A percentile compares a stretch with the other conserved stretches of the same genome.
These are phyloP conservation scores for Liriodendron chinense DNA, from an alignment of 164 flowering plant species.

Conservation along the genomic window DNA sequence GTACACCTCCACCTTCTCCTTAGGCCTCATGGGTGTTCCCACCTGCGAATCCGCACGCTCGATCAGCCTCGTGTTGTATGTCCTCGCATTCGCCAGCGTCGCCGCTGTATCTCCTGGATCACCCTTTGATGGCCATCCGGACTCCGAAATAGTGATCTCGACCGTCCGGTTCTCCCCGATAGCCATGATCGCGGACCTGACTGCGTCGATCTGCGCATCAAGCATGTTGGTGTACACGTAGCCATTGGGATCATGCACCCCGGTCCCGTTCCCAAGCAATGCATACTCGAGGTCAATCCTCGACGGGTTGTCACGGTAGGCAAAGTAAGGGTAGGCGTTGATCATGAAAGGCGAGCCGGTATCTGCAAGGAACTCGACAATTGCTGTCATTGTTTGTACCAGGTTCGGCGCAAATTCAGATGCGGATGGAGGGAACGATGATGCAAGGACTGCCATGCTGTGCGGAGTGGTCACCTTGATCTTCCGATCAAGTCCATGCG, in stretches of 20 bases:
- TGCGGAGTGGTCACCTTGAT: constrained; percentile 64
- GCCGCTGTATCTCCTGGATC: constrained; percentile 40
- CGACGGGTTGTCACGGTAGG: constrained; percentile 50
- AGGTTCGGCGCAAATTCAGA: constrained; percentile 39
- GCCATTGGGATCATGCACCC: constrained; percentile 46
- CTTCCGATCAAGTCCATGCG: constrained; percentile 45
- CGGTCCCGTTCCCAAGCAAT: constrained; percentile 36
- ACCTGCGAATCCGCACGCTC: constrained; percentile 34
- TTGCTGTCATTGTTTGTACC: constrained; percentile 31
- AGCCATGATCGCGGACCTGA: constrained; percentile 47
- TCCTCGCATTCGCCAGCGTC: constrained; percentile 50
- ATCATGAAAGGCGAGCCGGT: constrained; percentile 62
- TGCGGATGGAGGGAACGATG: constrained; percentile 65
- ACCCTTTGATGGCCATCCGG: constrained; percentile 84
- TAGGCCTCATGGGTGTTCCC: constrained; percentile 66
- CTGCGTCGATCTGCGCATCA: constrained; percentile 68
- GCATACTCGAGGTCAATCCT: constrained; percentile 45
- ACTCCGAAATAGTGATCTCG: constrained; percentile 44
- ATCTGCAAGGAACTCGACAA: constrained; percentile 42
- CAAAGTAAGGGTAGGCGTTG: constrained; percentile 72
- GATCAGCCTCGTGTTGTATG: constrained; percentile 49
- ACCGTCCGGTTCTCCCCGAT: constrained; percentile 43
- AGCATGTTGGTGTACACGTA: constrained; percentile 54
- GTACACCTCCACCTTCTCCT: constrained; percentile 39
- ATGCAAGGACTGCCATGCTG: constrained; percentile 53